These are phyloP conservation scores for Irpex rosettiformis DNA, from an alignment of 1,284 basidiomycete genomes.

Conservation along the genomic window DNA sequence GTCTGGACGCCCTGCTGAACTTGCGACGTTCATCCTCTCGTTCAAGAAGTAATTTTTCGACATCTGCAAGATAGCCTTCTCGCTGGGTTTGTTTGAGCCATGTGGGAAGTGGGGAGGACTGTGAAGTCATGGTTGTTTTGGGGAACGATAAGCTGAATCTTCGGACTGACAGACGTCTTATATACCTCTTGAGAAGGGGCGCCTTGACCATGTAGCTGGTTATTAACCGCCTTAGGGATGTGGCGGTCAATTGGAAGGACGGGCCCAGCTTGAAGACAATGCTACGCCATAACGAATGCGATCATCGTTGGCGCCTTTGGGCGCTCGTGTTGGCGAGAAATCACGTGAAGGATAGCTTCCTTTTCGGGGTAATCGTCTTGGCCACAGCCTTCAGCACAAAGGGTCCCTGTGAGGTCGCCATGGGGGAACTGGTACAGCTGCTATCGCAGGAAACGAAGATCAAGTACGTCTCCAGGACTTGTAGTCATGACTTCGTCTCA, in stretches of 20 bases:
- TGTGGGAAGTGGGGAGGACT: slow-evolving; percentile 9
- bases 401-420: slow-evolving; percentile 4
- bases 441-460: slow-evolving; percentile 20
- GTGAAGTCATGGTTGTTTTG: neutral
- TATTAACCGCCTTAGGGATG: neutral
- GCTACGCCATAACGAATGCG: neutral
- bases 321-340: neutral
- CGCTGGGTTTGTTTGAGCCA: slow-evolving; percentile 32
- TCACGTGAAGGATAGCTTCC: neutral
- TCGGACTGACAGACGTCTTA: neutral
- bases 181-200: neutral
- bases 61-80: slow-evolving; percentile 31
- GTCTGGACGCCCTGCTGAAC: slow-evolving; percentile 34
- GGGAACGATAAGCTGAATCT: neutral
- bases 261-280: too few relatives aligned
- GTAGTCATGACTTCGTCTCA: neutral
- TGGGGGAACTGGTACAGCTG: slow-evolving; percentile 12
- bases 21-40: slow-evolving; percentile 38
- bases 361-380: neutral
- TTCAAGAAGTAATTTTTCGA: slow-evolving; percentile 33
- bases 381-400: neutral
- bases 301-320: neutral
- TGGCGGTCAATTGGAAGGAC: too few relatives aligned
- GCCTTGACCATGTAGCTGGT: neutral
- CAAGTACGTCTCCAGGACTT: slow-evolving; percentile 15